Base-by-base conservation (phyloP, 169 alveolate species). In the Plasmodium sp. region DNA sequence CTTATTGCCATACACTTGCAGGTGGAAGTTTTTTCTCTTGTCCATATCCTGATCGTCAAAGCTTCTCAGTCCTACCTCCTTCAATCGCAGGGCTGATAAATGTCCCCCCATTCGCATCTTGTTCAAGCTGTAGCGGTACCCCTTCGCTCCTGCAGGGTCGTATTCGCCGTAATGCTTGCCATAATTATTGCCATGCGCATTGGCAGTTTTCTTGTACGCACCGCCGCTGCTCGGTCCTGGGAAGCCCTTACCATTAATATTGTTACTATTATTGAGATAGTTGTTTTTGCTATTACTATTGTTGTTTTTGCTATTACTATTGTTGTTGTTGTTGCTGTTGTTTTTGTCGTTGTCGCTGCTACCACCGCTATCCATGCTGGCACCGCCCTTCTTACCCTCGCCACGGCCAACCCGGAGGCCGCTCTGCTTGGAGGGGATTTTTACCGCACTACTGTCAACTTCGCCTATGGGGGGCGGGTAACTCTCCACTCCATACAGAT, bases 11-110 rank as follows among this genome's bases (percentile, higher is more conserved):
- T 75, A 86, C 10, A 92, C 92, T 27, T 79, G 82, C 43, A 85
- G 33, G n/a, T 75, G 93, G 43, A 85, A 85, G 1, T 85, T 74
- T 75, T 85, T 85, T 58, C 96, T 88, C 18, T 81, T 82, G 7
- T 93, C 96, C 73, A 93, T 92, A 41, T 93, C 90, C 67, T 93
- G 96, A 92, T 93, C 96, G 18, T 93, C 96, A 84, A 93, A 93
- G 51, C 96, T 93, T 77, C 96, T 82, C 54, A 84, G 33, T n/a
- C 96, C 96, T 16, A 93, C 96, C 54, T 93, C 96, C 84, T 81
- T 88, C 82, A 81, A 86, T 86, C 85, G 77, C 14, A 93, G 54
- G 39, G 93, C 96, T 56, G 91, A 74, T 51, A 91, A 74, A 41
- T 72, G 94, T 5, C 92, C 93, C 34, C 92, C 93, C 83, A 79